Conservation (phyloP, 257 asterid species). For the Solanum pimpinellifolium region DNA sequence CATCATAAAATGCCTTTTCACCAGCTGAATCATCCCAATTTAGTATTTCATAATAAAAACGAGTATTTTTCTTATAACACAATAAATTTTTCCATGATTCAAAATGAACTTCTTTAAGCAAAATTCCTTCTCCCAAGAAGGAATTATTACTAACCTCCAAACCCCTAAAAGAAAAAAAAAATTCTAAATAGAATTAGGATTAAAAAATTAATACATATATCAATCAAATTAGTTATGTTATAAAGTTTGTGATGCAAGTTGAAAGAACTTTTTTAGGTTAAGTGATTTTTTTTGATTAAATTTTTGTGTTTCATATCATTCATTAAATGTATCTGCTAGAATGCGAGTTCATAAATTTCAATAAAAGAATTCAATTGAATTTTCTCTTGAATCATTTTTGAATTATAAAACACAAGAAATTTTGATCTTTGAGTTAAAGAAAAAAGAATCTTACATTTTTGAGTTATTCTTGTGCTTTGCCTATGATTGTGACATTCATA, state of each 20-base stretch:
- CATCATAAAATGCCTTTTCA: slow-evolving; percentile 4
- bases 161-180: not conserved
- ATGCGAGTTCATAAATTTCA: not conserved
- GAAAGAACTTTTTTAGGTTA: not conserved
- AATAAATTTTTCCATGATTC: slow-evolving; percentile 2
- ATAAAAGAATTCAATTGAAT: not conserved
- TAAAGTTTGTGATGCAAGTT: not conserved
- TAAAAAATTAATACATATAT: not conserved
- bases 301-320: not conserved
- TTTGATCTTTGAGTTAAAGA: not conserved
- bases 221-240: not conserved
- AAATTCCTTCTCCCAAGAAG: slow-evolving; percentile 21
- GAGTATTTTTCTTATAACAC: not conserved
- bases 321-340: not conserved
- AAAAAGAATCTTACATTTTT: not conserved
- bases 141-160: slow-evolving; percentile 5
- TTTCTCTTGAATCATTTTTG: not conserved
- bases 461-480: not conserved
- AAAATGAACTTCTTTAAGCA: slow-evolving; percentile 5
- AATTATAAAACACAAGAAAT: not conserved
- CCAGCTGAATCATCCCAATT: slow-evolving; percentile 12
- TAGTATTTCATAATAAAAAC: not conserved
- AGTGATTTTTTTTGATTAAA: not conserved
- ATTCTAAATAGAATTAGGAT: too few relatives aligned
- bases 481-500: too few relatives aligned